These are phyloP conservation scores for Macaranga tanarius DNA, from an alignment of 441 rosid genomes.

Conservation along the genomic window DNA sequence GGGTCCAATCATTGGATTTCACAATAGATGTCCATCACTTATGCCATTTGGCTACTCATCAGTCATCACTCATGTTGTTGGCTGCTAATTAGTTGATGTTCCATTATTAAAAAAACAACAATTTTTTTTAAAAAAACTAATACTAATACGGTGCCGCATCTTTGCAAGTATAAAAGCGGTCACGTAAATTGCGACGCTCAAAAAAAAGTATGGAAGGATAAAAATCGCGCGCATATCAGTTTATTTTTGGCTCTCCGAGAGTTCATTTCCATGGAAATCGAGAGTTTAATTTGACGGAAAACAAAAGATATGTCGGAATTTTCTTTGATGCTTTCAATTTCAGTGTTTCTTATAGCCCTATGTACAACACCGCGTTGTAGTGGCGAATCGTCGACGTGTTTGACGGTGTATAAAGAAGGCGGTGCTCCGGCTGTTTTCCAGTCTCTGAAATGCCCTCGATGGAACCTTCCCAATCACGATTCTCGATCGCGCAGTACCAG, in stretches of 20 bases:
- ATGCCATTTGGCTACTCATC: too few relatives aligned
- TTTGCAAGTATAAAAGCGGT: not conserved
- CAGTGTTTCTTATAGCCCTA: conserved; percentile 25
- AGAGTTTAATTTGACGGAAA: not conserved
- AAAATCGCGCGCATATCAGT: not conserved
- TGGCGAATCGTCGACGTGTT: conserved; percentile 81
- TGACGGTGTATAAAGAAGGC: conserved; percentile 77
- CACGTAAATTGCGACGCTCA: too few relatives aligned
- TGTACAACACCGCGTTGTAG: conserved; percentile 15
- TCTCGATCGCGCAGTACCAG: conserved; percentile 38
- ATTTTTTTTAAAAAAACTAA: too few relatives aligned
- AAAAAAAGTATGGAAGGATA: too few relatives aligned
- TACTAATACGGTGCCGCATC: too few relatives aligned
- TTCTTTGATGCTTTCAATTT: conserved; percentile 20
- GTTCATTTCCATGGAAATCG: not conserved
- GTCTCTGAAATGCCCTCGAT: conserved; percentile 87
- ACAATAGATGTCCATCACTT: too few relatives aligned
- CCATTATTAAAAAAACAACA: too few relatives aligned
- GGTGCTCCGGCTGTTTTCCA: conserved; percentile 93
- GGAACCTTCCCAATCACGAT: conserved; percentile 57
- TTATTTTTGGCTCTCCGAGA: too few relatives aligned
- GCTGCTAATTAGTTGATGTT: too few relatives aligned
- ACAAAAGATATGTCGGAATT: not conserved
- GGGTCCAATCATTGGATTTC: too few relatives aligned
- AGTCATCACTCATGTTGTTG: too few relatives aligned